Conservation (phyloP, 176 grass and related monocot genomes). For the Zoysia japonica region DNA sequence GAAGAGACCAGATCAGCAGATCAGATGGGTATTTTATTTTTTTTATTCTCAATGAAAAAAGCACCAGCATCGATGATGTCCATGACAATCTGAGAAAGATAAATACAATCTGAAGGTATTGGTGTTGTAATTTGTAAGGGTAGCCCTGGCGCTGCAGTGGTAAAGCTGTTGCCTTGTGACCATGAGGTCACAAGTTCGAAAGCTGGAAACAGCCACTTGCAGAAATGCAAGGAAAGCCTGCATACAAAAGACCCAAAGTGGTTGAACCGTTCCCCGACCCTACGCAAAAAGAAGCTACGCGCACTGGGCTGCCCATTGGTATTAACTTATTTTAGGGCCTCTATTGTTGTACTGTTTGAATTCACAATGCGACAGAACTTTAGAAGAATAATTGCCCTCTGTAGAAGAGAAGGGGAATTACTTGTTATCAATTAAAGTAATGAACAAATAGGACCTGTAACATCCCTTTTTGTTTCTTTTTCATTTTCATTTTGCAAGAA, state of each 20-base stretch:
- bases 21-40: background rate
- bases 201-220: no score
- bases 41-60: background rate
- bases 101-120: background rate
- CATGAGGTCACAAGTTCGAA: no score
- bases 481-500: no score
- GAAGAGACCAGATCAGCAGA: background rate
- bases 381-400: background rate
- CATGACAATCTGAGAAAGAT: constrained; percentile 7
- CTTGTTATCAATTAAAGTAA: constrained; percentile 18
- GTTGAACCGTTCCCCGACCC: no score
- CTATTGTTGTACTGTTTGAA: background rate
- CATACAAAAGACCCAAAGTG: no score
- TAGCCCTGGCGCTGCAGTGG: no score
- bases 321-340: background rate
- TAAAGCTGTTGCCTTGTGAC: no score
- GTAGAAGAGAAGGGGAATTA: background rate
- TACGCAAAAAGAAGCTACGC: no score
- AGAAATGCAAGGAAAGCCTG: no score
- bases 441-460: background rate
- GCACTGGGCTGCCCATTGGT: no score
- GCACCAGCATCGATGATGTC: background rate
- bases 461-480: no score
- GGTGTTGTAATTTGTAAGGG: background rate
- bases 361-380: background rate